phyloP scores from a whole-genome alignment of 139 green algal genomes.

The Prasinococcaceae sp. region DNA sequence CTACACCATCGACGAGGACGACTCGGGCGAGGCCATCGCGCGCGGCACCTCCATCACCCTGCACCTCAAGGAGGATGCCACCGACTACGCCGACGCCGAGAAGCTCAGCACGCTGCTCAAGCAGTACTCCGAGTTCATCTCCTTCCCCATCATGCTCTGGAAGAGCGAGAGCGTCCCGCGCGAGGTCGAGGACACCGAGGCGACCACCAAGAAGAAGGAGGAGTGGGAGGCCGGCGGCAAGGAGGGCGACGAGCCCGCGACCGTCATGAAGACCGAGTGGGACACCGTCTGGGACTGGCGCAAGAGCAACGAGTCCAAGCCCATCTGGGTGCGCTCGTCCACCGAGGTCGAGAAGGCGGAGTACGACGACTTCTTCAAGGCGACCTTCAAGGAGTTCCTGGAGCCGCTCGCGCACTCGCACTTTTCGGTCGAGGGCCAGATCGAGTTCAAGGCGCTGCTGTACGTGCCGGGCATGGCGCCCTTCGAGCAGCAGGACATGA shows the following conservation, averaged over 20 bases:
- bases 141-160: slow-evolving; percentile 92
- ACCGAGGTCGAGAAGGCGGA: slow-evolving; percentile 64
- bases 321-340: slow-evolving; percentile 68
- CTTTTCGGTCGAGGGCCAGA: slow-evolving; percentile 77
- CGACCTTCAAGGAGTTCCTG: slow-evolving; percentile 46
- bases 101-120: slow-evolving; percentile 75
- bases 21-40: background rate
- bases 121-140: slow-evolving; percentile 97
- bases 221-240: slow-evolving; percentile 37
- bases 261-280: slow-evolving; percentile 13
- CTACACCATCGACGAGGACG: slow-evolving; percentile 55
- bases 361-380: slow-evolving; percentile 95
- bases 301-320: slow-evolving; percentile 92
- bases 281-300: slow-evolving; percentile 60
- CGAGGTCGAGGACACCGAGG: slow-evolving; percentile 65
- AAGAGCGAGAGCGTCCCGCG: slow-evolving; percentile 29
- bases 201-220: slow-evolving; percentile 74
- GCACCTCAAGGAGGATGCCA: slow-evolving; percentile 82
- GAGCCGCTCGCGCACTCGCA: slow-evolving; percentile 36
- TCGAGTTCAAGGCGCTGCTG: slow-evolving; percentile 88
- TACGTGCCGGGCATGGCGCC: slow-evolving; percentile 93
- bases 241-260: slow-evolving; percentile 2
- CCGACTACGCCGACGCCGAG: slow-evolving; percentile 54
- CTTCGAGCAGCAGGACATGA: slow-evolving; percentile 66
- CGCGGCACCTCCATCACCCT: slow-evolving; percentile 80